phyloP scores from a whole-genome alignment of 176 grass and related monocot species.

The Poa pratensis region DNA sequence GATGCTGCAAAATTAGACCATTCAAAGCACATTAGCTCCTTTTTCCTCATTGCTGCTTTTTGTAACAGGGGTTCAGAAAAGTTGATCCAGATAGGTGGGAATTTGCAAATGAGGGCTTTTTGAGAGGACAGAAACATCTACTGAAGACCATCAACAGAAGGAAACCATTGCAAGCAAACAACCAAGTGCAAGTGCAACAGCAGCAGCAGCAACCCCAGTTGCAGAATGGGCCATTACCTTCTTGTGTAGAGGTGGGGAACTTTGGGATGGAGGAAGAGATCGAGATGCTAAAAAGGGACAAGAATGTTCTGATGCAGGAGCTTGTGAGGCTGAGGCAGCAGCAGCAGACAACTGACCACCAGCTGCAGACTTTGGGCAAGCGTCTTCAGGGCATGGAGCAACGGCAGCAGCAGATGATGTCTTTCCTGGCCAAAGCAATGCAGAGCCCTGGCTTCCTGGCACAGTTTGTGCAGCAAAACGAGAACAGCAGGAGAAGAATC shows the following conservation, averaged over 20 bases:
- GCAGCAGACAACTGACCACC: constrained; percentile 86
- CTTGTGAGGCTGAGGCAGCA: constrained; percentile 86
- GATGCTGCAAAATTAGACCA: background rate
- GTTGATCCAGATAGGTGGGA: constrained; percentile 98
- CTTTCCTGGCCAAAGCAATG: constrained; percentile 95
- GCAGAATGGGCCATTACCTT: constrained; percentile 66
- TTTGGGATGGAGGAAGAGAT: constrained; percentile 97
- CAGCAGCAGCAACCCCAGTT: constrained; percentile 59
- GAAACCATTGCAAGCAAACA: constrained; percentile 68
- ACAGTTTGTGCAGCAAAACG: constrained; percentile 91
- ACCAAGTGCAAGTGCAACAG: constrained; percentile 39
- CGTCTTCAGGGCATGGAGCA: constrained; percentile 93
- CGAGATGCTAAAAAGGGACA: constrained; percentile 88
- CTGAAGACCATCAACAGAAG: constrained; percentile 90
- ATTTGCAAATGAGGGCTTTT: constrained; percentile 97
- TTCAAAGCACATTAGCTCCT: background rate
- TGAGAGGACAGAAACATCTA: constrained; percentile 87
- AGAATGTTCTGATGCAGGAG: constrained; percentile 98
- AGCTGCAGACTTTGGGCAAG: constrained; percentile 82
- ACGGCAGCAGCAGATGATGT: constrained; percentile 92
- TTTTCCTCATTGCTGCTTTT: constrained; percentile 19
- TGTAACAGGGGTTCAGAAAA: constrained; percentile 92
- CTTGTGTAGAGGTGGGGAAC: constrained; percentile 93
- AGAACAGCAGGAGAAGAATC: constrained; percentile 75
- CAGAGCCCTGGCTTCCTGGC: constrained; percentile 81